These are phyloP conservation scores for Leonotis leonurus DNA, from an alignment of 257 asterid genomes.

Conservation along the genomic window DNA sequence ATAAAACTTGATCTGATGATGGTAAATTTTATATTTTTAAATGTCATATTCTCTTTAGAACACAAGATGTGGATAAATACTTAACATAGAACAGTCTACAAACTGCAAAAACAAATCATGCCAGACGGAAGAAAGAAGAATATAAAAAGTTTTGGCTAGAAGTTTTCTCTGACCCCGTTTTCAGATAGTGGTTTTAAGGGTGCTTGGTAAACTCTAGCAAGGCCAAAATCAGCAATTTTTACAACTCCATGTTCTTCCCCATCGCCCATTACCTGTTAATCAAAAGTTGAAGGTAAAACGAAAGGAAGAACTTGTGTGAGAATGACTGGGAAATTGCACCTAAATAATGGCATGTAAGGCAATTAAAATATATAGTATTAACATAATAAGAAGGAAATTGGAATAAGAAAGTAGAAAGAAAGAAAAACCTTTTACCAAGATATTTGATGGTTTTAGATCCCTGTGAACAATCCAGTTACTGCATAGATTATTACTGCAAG, in stretches of 20 bases:
- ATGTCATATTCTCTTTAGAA: neutral
- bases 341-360: neutral
- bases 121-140: no score
- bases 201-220: slow-evolving; percentile 93
- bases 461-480: slow-evolving; percentile 97
- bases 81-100: neutral
- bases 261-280: slow-evolving; percentile 89
- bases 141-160: no score
- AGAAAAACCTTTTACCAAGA: slow-evolving; percentile 49
- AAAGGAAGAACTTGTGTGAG: slow-evolving; percentile 10
- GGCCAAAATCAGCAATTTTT: slow-evolving; percentile 97
- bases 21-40: neutral
- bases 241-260: slow-evolving; percentile 96
- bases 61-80: no score
- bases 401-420: neutral
- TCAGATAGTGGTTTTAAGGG: slow-evolving; percentile 81
- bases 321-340: neutral
- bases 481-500: slow-evolving; percentile 28
- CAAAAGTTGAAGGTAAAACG: slow-evolving; percentile 9
- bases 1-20: no score
- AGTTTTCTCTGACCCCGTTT: slow-evolving; percentile 71
- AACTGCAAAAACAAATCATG: neutral
- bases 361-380: neutral
- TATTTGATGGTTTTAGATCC: slow-evolving; percentile 96
- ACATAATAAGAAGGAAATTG: slow-evolving; percentile 4